A percentile compares a stretch with the other conserved stretches of the same genome.
Evolutionary conservation across 1,139 yeast species (phyloP).

Genomic region (Tardiomyces depauwii): DNA sequence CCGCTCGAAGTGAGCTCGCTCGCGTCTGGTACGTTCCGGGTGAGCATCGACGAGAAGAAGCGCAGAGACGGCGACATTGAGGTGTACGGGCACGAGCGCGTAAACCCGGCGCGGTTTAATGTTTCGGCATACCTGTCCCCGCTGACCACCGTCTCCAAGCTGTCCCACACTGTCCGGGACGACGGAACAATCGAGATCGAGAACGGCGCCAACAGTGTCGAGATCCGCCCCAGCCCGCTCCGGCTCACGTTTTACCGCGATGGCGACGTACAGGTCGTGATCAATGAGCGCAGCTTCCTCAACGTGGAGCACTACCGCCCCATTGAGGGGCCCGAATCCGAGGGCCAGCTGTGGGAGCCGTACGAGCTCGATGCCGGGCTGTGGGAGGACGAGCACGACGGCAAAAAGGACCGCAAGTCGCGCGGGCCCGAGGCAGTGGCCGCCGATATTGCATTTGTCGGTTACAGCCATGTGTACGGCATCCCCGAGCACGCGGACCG

Average conservation of each 20-base stretch:
- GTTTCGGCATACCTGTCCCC: slow-evolving; percentile 9
- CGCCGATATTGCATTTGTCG: slow-evolving; percentile 56
- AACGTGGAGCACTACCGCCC: slow-evolving; percentile 73
- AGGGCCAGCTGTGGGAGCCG: slow-evolving; percentile 7
- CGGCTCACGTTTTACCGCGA: slow-evolving; percentile 38
- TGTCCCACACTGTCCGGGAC: slow-evolving; percentile 7
- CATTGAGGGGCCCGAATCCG: slow-evolving; percentile 22
- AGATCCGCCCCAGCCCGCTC: slow-evolving; percentile 40
- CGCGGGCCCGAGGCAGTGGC: slow-evolving; percentile 90
- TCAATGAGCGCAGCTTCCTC: slow-evolving; percentile 60
- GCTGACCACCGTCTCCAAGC: background rate
- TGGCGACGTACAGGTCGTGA: slow-evolving; percentile 36
- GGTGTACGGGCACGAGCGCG: slow-evolving; percentile 36
- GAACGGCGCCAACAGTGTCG: slow-evolving; percentile 26
- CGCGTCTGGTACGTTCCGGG: slow-evolving; percentile 43
- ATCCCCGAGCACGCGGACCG: slow-evolving; percentile 93
- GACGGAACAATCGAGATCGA: slow-evolving; percentile 32
- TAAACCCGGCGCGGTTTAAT: slow-evolving; percentile 18
- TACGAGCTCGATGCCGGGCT: slow-evolving; percentile 22
- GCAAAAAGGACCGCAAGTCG: slow-evolving; percentile 48
- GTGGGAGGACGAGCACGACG: slow-evolving; percentile 32
- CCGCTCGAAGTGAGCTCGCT: slow-evolving; percentile 50
- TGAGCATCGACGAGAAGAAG: slow-evolving; percentile 52
- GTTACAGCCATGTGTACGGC: slow-evolving; percentile 63
- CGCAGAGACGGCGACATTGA: slow-evolving; percentile 28